Evolutionary conservation across 2,329 filamentous ascomycete species (phyloP), one percentile per base, ranked within the genome.

Genomic region (Aspergillus uvarum): DNA sequence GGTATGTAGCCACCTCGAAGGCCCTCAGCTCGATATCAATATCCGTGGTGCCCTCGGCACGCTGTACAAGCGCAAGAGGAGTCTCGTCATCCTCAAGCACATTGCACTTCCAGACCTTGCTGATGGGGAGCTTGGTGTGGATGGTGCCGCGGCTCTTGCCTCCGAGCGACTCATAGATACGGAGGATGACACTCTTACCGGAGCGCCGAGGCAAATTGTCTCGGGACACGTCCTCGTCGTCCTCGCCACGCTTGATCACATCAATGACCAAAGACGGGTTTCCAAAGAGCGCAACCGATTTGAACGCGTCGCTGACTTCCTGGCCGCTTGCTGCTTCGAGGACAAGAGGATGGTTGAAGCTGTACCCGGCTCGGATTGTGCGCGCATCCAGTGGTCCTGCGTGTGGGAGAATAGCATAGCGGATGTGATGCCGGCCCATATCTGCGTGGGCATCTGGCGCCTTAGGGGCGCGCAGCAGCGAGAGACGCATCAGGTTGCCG

Each of bases 361-460:
- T 90, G 74, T 89, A 93, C 0, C 90, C 94, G 12, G 92, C 90
- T 60, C 89, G 87, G 49, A 98, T 86, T 0, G 92, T 96, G 19
- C 83, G 82, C 42, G 87, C 80, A 50, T 89, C 86, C 4, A 98
- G 82, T 1, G 82, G 76, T 2, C 92, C 93, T 24, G 83, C 74
- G 75, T 98, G 94, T 2, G 94, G 94, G 67, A 97, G 82, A 66
- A 98, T 92, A 22, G 91, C 93, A 85, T 94, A 98, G 63, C 90
- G 88, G 67, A 97, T 96, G 63, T 83, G 83, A 75, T 98, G 94
- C 47, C 82, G 84, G 56, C 92, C 94, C 92, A 98, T 97, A 73
- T 98, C 94, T 47, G 94, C 94, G 70, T 96, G 89, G 5, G 87
- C 92, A 74, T 98, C 94, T 0, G 94, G 94, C 0, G 94, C 93